A percentile compares a stretch with the other conserved stretches of the same genome.
Evolutionary conservation across 768 basidiomycete genomes (phyloP).

Genomic region (Mycena rebaudengoi): DNA sequence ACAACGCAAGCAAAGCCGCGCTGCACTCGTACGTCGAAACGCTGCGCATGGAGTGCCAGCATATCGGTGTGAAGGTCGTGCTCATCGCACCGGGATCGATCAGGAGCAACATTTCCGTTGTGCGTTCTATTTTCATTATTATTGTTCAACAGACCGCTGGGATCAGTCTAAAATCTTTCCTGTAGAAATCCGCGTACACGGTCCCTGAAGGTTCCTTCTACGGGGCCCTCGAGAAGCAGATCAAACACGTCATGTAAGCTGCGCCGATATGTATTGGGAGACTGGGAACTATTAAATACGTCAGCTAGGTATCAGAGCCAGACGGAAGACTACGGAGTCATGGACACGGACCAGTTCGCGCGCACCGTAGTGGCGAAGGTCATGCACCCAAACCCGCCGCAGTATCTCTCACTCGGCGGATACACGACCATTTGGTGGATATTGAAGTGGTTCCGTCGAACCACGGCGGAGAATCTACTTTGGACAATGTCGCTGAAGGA

Average conservation of each 20-base stretch:
- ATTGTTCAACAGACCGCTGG: too few species aligned
- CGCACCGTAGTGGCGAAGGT: constrained; percentile 3
- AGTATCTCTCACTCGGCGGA: constrained; percentile 14
- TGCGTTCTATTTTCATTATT: not conserved
- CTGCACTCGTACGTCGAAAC: constrained; percentile 38
- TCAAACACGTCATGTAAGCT: constrained; percentile 11
- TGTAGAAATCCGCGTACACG: constrained; percentile 18
- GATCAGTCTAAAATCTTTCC: not conserved
- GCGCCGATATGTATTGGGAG: not conserved
- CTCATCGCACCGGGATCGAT: constrained; percentile 39
- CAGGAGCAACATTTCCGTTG: constrained; percentile 24
- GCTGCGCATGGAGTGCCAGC: constrained; percentile 40
- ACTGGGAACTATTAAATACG: not conserved
- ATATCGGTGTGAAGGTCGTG: constrained; percentile 39
- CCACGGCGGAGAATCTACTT: not conserved
- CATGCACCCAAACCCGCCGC: not conserved
- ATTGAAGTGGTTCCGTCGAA: constrained; percentile 13
- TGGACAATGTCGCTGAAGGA: constrained; percentile 5
- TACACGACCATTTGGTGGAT: constrained; percentile 3
- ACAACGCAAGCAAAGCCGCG: constrained; percentile 41
- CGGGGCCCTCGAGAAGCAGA: constrained; percentile 14
- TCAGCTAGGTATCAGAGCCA: constrained; percentile 14
- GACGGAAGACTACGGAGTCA: constrained; percentile 17
- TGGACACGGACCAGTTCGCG: constrained; percentile 19
- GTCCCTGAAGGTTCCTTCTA: constrained; percentile 15